These are phyloP conservation scores for Pleurotus eryngii DNA, from an alignment of 768 basidiomycete species.

Conservation along the genomic window DNA sequence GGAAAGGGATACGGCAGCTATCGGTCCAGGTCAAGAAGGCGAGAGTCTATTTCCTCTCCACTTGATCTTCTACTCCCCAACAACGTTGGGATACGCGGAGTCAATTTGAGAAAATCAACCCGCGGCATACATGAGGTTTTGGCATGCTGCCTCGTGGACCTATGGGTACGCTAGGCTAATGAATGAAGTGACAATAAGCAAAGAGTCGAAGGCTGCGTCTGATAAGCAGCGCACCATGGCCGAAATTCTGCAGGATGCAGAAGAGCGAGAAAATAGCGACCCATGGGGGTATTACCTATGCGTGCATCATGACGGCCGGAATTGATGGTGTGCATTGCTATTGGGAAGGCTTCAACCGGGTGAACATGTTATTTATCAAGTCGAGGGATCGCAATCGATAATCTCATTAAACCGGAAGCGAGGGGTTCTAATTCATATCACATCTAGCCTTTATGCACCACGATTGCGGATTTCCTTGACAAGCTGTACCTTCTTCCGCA, in stretches of 20 bases:
- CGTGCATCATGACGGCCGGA: not conserved
- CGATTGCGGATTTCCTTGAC: conserved; percentile 76
- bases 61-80: not conserved
- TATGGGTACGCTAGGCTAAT: not conserved
- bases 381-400: conserved; percentile 7
- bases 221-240: not conserved
- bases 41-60: not conserved
- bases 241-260: too few species aligned
- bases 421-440: conserved; percentile 5
- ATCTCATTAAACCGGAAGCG: conserved; percentile 6
- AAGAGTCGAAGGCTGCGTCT: not conserved
- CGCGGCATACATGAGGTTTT: conserved; percentile 1
- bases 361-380: not conserved
- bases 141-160: conserved; percentile 1
- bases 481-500: conserved; percentile 78
- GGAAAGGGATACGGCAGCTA: not conserved
- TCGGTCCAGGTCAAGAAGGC: not conserved
- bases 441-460: conserved; percentile 46
- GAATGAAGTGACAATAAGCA: not conserved
- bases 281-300: not conserved
- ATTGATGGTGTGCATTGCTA: not conserved
- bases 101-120: not conserved
- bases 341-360: too few species aligned
- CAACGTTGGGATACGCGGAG: not conserved
- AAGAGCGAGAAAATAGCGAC: too few species aligned